Evolutionary conservation across 306 rosid genomes (phyloP).

Genomic region (Gastrolobium villosum): DNA sequence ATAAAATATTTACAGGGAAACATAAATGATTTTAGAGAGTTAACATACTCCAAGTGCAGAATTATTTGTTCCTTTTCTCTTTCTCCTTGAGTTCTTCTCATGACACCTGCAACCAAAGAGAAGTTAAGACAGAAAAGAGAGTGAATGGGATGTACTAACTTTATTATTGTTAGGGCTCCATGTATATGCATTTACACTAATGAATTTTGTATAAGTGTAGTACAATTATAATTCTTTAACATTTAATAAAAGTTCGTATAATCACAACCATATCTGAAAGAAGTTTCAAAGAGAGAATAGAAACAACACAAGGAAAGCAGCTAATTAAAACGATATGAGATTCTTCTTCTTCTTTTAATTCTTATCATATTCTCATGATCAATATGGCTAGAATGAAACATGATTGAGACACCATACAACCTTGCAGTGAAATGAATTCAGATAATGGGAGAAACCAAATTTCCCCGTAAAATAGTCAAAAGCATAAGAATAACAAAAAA

Average conservation of each 20-base stretch:
- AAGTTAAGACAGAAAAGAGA: slow-evolving; percentile 17
- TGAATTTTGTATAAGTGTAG: background rate
- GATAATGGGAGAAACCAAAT: background rate
- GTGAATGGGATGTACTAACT: background rate
- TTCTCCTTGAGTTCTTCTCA: slow-evolving; percentile 48
- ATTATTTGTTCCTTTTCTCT: slow-evolving; percentile 36
- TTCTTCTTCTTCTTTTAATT: background rate
- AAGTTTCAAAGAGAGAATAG: slow-evolving; percentile 4
- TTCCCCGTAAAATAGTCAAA: background rate
- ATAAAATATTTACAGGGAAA: slow-evolving; percentile 28
- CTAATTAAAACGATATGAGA: background rate
- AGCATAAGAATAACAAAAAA: background rate
- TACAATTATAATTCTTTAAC: slow-evolving; percentile 29
- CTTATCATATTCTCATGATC: background rate
- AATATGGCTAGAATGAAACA: slow-evolving; percentile 2
- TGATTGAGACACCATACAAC: slow-evolving; percentile 1
- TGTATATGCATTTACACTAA: background rate
- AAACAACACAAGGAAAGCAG: background rate
- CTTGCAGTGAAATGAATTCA: slow-evolving; percentile 9
- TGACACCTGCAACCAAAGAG: slow-evolving; percentile 26
- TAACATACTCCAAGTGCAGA: slow-evolving; percentile 50
- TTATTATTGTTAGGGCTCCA: slow-evolving; percentile 1
- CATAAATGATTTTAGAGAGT: slow-evolving; percentile 35
- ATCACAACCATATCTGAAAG: slow-evolving; percentile 7
- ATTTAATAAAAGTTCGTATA: slow-evolving; percentile 12